Conservation (phyloP, 345 rosid species). For the Euphorbia peplus region DNA sequence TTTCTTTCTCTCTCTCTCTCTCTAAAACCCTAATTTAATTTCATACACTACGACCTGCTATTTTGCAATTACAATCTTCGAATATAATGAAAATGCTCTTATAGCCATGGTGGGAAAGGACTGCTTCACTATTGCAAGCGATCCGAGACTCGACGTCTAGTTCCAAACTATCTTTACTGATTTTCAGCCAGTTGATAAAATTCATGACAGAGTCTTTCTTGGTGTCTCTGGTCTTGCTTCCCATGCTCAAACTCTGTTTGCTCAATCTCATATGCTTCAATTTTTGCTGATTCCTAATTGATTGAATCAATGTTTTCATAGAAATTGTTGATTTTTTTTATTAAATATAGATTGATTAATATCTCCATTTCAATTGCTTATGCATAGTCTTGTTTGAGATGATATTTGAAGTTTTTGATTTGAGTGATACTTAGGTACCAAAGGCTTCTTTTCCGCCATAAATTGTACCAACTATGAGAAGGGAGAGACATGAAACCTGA, state of each 20-base stretch:
- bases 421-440: slow-evolving; percentile 61
- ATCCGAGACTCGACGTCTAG: slow-evolving; percentile 86
- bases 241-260: slow-evolving; percentile 86
- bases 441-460: slow-evolving; percentile 83
- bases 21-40: slow-evolving; percentile 14
- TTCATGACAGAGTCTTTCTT: slow-evolving; percentile 81
- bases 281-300: no score
- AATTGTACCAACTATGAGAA: slow-evolving; percentile 83
- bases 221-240: slow-evolving; percentile 96
- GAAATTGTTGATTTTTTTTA: no score
- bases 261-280: no score
- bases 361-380: not conserved
- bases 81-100: slow-evolving; percentile 95
- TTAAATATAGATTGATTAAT: no score
- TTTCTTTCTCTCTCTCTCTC: no score
- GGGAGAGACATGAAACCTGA: slow-evolving; percentile 99
- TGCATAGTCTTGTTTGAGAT: not conserved
- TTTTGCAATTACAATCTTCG: slow-evolving; percentile 55
- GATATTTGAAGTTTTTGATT: no score
- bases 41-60: not conserved
- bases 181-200: slow-evolving; percentile 72
- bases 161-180: slow-evolving; percentile 95
- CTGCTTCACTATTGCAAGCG: slow-evolving; percentile 98
- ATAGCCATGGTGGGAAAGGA: slow-evolving; percentile 99
- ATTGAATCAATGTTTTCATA: no score